Percentiles rank a stretch among this genome's conserved stretches.
phyloP scores from a whole-genome alignment of 2,329 filamentous ascomycete species.

The Alternaria sp. region DNA sequence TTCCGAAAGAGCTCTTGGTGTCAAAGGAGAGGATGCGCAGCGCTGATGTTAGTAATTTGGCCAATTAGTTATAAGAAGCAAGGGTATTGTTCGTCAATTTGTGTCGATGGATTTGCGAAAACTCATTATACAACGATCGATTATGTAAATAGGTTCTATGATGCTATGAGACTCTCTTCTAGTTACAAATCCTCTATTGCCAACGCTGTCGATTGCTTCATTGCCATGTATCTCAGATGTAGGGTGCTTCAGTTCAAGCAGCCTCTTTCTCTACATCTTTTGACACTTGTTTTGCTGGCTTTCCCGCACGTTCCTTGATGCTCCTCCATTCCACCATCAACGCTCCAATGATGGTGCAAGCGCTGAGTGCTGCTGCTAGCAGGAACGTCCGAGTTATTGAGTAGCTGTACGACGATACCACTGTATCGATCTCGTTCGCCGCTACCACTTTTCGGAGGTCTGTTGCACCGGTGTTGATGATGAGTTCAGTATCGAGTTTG shows the following conservation, averaged over 20 bases:
- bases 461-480: slow-evolving; percentile 57
- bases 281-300: neutral
- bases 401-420: slow-evolving; percentile 68
- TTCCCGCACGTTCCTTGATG: slow-evolving; percentile 46
- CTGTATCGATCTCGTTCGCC: slow-evolving; percentile 55
- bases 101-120: neutral
- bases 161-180: neutral
- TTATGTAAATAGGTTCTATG: neutral
- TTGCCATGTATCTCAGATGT: neutral
- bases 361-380: slow-evolving; percentile 62
- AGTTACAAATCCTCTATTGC: neutral
- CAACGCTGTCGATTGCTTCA: neutral
- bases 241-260: neutral
- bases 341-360: slow-evolving; percentile 60
- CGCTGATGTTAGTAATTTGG: neutral
- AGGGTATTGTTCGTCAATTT: neutral
- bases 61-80: neutral
- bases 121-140: neutral
- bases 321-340: slow-evolving; percentile 67
- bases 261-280: neutral
- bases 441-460: slow-evolving; percentile 63
- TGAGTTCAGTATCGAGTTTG: slow-evolving; percentile 20
- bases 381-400: slow-evolving; percentile 65
- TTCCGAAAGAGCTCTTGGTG: slow-evolving; percentile 1
- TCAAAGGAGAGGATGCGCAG: neutral